Percentiles rank a stretch among this genome's conserved stretches.
phyloP scores from a whole-genome alignment of 345 rosid species.

The Camelina neglecta region DNA sequence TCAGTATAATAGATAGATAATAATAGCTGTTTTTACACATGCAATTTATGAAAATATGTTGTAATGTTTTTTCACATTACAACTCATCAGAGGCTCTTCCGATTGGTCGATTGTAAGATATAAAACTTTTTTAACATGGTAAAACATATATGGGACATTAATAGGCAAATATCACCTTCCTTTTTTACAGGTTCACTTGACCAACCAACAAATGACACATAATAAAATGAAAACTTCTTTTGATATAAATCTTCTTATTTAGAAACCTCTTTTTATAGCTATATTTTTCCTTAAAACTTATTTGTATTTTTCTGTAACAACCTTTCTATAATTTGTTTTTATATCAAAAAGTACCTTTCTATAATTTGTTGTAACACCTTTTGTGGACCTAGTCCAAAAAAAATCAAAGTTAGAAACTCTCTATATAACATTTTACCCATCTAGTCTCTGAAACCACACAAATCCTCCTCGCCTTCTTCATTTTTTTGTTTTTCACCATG shows the following conservation, averaged over 20 bases:
- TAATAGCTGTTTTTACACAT: too few species aligned
- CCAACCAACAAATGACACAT: conserved; percentile 26
- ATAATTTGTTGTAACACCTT: background rate
- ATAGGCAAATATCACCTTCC: conserved; percentile 15
- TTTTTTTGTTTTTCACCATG: conserved; percentile 19
- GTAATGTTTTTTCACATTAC: too few species aligned
- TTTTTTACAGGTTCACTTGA: background rate
- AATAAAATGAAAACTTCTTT: conserved; percentile 5
- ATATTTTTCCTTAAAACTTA: conserved; percentile 19
- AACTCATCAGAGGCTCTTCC: background rate
- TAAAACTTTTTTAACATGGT: background rate
- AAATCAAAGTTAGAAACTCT: conserved; percentile 33
- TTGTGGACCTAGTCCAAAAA: conserved; percentile 28
- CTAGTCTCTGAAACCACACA: conserved; percentile 5
- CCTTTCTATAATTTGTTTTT: background rate
- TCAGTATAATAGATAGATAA: background rate
- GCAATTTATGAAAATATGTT: too few species aligned
- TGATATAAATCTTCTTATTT: conserved; percentile 24
- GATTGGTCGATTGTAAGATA: too few species aligned
- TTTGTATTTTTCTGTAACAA: background rate
- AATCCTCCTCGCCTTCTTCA: background rate
- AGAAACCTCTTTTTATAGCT: conserved; percentile 22
- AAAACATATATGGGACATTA: conserved; percentile 16
- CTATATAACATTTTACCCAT: conserved; percentile 34
- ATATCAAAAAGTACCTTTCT: background rate